These are phyloP conservation scores for Fusarium oligoseptatum DNA, from an alignment of 2,329 filamentous ascomycete species.

Conservation along the genomic window DNA sequence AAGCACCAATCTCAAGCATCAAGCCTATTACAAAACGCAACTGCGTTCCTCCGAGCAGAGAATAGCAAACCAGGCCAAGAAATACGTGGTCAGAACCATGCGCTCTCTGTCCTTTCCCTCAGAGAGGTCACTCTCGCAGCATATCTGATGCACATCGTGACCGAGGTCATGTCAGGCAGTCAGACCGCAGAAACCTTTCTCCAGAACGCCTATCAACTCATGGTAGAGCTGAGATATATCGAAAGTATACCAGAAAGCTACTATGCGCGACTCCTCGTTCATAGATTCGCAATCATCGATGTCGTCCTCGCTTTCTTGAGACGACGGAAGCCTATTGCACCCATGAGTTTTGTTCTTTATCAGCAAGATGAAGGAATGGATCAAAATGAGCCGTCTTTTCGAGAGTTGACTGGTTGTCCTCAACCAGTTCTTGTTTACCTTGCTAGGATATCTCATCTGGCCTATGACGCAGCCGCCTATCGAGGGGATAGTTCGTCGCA, in stretches of 20 bases:
- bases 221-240: background rate
- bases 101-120: background rate
- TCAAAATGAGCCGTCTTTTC: background rate
- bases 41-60: background rate
- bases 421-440: background rate
- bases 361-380: background rate
- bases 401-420: background rate
- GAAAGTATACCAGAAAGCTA: background rate
- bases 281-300: conserved; percentile 1
- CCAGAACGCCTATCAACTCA: background rate
- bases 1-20: conserved; percentile 11
- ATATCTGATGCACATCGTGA: conserved; percentile 13
- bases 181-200: conserved; percentile 3
- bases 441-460: background rate
- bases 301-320: background rate
- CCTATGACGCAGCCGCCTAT: background rate
- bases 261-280: background rate
- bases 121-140: conserved; percentile 15
- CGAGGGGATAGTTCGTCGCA: background rate
- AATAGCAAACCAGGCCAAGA: background rate
- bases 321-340: background rate
- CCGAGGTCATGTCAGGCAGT: conserved; percentile 21
- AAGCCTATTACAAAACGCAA: background rate
- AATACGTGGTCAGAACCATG: background rate
- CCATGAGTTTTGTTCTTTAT: background rate